Evolutionary conservation across 2,329 filamentous ascomycete species (phyloP).

Genomic region (Elsinoe fawcettii): DNA sequence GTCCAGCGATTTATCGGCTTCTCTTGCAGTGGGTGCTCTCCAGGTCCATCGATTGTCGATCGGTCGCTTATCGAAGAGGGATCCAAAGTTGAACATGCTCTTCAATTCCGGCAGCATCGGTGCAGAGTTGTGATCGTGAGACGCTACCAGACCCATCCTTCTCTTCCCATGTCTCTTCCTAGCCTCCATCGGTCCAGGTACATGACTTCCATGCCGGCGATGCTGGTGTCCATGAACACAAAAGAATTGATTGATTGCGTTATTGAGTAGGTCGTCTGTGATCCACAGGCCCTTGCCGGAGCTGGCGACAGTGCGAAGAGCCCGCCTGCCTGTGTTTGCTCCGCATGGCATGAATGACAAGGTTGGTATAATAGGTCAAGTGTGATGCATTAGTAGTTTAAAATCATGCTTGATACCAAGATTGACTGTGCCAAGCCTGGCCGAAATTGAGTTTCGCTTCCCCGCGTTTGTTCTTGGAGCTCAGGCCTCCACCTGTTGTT

Average conservation of each 20-base stretch:
- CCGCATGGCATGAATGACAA: constrained; percentile 8
- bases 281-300: constrained; percentile 5
- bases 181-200: constrained; percentile 12
- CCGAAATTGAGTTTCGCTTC: constrained; percentile 14
- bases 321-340: background rate
- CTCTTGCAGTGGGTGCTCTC: background rate
- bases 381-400: background rate
- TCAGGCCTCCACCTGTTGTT: background rate
- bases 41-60: constrained; percentile 10
- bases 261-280: constrained; percentile 2
- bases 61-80: constrained; percentile 2
- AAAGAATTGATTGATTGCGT: background rate
- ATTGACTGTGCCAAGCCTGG: background rate
- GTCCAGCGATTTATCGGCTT: background rate
- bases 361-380: no score
- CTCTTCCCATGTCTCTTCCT: constrained; percentile 10
- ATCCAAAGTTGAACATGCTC: background rate
- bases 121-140: background rate
- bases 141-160: background rate
- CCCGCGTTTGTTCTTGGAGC: constrained; percentile 11
- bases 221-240: background rate
- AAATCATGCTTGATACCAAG: background rate
- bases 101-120: background rate
- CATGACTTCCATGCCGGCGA: background rate
- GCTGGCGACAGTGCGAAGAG: background rate